Evolutionary conservation across 331 rosid genomes (phyloP), one percentile per base, ranked within the genome.

Genomic region (Ulmus americana): DNA sequence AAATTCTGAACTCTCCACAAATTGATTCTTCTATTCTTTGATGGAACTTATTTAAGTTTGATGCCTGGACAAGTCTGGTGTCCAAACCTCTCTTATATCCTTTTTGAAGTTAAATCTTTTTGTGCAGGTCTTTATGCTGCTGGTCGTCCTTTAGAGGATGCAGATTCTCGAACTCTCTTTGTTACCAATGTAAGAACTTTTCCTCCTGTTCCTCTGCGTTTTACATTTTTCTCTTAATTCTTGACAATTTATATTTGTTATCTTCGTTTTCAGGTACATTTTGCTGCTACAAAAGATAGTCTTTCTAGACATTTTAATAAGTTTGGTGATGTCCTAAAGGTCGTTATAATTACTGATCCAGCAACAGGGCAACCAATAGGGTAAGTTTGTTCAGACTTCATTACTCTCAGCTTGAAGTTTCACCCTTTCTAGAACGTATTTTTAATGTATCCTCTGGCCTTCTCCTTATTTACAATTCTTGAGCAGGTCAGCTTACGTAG

Each of bases 281-380:
- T 90, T 81, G 99, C 85, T 76, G 97, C 99, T 41, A 84, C 97
- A 65, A 94, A 85, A 82, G 99, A 90, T 74, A 82, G 90, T 65
- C 77, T 94, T 64, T 87, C 97, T 73, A 83, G 95, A 42, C 99
- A 94, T 80, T 90, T 94, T 58, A 94, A 84, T 62, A 90, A 83
- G 80, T 94, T 85, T 63, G 99, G 97, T 39, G 99, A 94, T 38
- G 88, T 94, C 50, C 78, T 84, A 55, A 94, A 94, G 80, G 99
- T 90, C 65, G 51, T 85, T 38, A 90, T 90, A 60, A 72, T 82
- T 40, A 89, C 91, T 42, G 97, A 94, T 81, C 90, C 87, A 53
- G 75, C 90, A 44, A 94, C 95, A 10, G 91, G 95, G 67, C 97
- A 84, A 55, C 94, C 92, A 39, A 90, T 78, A 71, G 95, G 97